Evolutionary conservation across 2,329 filamentous ascomycete genomes (phyloP).

Genomic region (Bimuria novae-zelandiae): DNA sequence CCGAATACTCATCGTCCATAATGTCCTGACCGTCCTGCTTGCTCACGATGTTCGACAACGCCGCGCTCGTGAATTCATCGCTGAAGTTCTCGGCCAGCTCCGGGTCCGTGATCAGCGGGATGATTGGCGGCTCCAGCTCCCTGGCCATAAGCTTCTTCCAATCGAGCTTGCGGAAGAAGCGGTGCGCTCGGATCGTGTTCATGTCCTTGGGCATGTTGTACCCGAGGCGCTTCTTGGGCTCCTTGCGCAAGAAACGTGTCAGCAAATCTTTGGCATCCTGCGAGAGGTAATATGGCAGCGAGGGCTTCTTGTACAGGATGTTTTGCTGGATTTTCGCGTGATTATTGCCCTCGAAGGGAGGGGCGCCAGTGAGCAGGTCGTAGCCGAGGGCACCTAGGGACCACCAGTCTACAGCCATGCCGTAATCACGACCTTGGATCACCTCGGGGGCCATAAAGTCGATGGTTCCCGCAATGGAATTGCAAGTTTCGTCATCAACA

Average conservation of each 20-base stretch:
- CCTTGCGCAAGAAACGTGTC: conserved; percentile 86
- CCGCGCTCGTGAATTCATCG: conserved; percentile 84
- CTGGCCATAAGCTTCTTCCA: conserved; percentile 85
- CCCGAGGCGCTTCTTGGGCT: conserved; percentile 87
- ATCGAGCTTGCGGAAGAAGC: conserved; percentile 96
- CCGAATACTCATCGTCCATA: conserved; percentile 21
- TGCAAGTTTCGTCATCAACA: conserved; percentile 77
- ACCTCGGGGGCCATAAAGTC: conserved; percentile 99
- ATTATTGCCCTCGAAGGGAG: conserved; percentile 89
- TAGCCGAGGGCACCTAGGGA: conserved; percentile 90
- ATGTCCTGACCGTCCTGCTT: conserved; percentile 34
- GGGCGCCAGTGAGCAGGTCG: conserved; percentile 89
- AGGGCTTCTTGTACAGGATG: conserved; percentile 90
- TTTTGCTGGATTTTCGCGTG: conserved; percentile 95
- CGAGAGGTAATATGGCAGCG: conserved; percentile 86
- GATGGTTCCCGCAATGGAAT: conserved; percentile 90
- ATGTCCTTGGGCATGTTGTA: conserved; percentile 89
- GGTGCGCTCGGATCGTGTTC: conserved; percentile 81
- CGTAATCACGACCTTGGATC: conserved; percentile 83
- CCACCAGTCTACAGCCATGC: conserved; percentile 98
- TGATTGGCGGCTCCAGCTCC: conserved; percentile 85
- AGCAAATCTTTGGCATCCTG: conserved; percentile 93
- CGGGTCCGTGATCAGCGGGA: conserved; percentile 91
- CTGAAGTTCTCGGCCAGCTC: conserved; percentile 97
- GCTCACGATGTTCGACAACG: conserved; percentile 70